Evolutionary conservation across 2,329 filamentous ascomycete genomes (phyloP).

Genomic region (Botrytis tulipae): DNA sequence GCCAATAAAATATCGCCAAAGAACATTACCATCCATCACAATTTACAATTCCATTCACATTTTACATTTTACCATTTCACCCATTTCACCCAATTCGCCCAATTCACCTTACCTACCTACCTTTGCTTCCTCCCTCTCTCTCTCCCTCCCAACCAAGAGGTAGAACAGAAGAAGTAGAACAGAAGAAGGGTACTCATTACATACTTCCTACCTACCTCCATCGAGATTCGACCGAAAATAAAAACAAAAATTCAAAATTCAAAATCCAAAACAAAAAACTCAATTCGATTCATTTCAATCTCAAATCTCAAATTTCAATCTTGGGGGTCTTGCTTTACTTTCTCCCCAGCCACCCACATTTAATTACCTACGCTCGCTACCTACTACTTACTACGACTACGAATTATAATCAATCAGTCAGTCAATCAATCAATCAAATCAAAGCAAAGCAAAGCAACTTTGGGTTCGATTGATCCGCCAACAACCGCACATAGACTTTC

Average conservation of each 20-base stretch:
- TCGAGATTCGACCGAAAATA: neutral
- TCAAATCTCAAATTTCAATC: constrained; percentile 8
- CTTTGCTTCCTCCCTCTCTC: neutral
- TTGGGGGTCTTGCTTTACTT: neutral
- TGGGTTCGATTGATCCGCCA: constrained; percentile 16
- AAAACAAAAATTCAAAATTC: neutral
- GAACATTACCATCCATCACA: neutral
- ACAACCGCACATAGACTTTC: neutral
- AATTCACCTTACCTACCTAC: neutral
- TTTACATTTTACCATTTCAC: neutral
- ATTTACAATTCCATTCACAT: neutral
- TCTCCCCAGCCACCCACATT: constrained; percentile 21
- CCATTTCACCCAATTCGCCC: neutral
- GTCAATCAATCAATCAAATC: neutral
- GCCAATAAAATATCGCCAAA: constrained; percentile 1
- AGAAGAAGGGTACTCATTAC: neutral
- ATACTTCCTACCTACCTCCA: neutral
- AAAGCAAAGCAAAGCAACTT: neutral
- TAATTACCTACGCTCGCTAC: neutral
- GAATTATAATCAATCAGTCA: constrained; percentile 5
- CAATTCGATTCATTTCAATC: neutral
- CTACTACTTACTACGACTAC: neutral
- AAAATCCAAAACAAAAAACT: constrained; percentile 1
- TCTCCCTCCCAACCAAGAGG: neutral
- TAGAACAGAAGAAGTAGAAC: neutral